Base-by-base conservation (phyloP, 1,139 yeast species). In the Lodderomyces jiufengensis region DNA sequence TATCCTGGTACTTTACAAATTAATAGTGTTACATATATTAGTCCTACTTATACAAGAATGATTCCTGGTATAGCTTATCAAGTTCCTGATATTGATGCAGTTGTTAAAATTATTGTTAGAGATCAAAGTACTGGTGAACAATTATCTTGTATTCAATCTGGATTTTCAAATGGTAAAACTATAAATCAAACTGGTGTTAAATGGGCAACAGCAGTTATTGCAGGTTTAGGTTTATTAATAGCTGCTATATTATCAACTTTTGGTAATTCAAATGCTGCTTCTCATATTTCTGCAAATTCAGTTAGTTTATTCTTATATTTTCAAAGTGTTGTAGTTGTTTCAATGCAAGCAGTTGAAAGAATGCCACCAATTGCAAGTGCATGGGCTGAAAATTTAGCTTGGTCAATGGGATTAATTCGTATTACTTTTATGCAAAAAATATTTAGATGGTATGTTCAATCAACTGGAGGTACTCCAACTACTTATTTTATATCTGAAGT, bases 341-440 rank as follows among this genome's bases (percentile, higher is more conserved):
- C 80, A 9, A 81, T 84, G 90, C 75, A 78, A 52, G 76, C 77
- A 45, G 92, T 82, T 35, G 84, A 79, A 48, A 63, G 78, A 45
- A 76, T 81, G 4, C 92, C 94, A 8, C 92, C 92, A 10, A 82
- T 84, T 50, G 92, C 87, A 2, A 72, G 81, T 24, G 75, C 90
- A 5, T 84, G 94, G 94, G 69, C 86, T 4, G 88, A 81, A 54
- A 84, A 84, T 51, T 69, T 84, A 55, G 85, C 85, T 20, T 84
- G 94, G 94, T 81, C 90, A 2, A 83, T 84, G 90, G 94, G 94
- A 1, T 65, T 84, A 42, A 83, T 84, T 47, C 65, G 78, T 49
- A 72, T 81, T 29, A 51, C 57, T 3, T 83, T 83, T 50, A 82
- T 84, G 88, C 90, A 82, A 58, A 66, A 78, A 39, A 80, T 84